Percentiles rank a stretch among this genome's conserved stretches.
Evolutionary conservation across 177 flowering plant species (phyloP).

Genomic region (Vitis hybrid): DNA sequence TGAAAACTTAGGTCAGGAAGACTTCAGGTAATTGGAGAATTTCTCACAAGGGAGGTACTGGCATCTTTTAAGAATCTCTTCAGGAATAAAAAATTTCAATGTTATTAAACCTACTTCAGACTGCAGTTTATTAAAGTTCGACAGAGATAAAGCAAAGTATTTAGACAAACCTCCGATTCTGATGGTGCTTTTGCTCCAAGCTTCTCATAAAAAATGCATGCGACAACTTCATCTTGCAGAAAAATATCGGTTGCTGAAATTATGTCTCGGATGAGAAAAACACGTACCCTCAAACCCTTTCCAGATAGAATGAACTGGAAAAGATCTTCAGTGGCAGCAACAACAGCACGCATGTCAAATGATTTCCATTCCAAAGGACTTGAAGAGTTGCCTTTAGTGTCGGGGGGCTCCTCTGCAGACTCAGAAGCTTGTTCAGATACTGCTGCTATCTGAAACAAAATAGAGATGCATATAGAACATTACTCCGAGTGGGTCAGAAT

Average conservation of each 20-base stretch:
- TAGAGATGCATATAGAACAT: not conserved
- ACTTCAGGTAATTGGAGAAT: too few species aligned
- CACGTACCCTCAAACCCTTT: conserved; percentile 76
- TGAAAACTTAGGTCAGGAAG: too few species aligned
- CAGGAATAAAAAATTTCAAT: too few species aligned
- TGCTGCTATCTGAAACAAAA: conserved; percentile 65
- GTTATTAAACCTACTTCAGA: not conserved
- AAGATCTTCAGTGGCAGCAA: conserved; percentile 90
- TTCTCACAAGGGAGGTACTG: too few species aligned
- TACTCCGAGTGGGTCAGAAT: not conserved
- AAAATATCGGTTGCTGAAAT: conserved; percentile 62
- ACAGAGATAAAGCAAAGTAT: not conserved
- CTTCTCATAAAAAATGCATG: conserved; percentile 31
- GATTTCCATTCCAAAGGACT: conserved; percentile 65
- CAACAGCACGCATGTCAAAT: conserved; percentile 82
- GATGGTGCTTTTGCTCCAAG: conserved; percentile 11
- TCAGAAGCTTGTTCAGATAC: conserved; percentile 84
- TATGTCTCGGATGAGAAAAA: conserved; percentile 74
- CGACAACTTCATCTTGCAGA: conserved; percentile 47
- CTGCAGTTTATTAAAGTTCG: not conserved
- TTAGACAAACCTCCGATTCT: conserved; percentile 47
- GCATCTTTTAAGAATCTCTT: too few species aligned
- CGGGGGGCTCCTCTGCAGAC: conserved; percentile 29
- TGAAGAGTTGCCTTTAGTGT: conserved; percentile 25
- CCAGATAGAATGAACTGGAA: conserved; percentile 71